Evolutionary conservation across 306 rosid species (phyloP), one percentile per base, ranked within the genome.

Genomic region (Vachellia pachyceras): DNA sequence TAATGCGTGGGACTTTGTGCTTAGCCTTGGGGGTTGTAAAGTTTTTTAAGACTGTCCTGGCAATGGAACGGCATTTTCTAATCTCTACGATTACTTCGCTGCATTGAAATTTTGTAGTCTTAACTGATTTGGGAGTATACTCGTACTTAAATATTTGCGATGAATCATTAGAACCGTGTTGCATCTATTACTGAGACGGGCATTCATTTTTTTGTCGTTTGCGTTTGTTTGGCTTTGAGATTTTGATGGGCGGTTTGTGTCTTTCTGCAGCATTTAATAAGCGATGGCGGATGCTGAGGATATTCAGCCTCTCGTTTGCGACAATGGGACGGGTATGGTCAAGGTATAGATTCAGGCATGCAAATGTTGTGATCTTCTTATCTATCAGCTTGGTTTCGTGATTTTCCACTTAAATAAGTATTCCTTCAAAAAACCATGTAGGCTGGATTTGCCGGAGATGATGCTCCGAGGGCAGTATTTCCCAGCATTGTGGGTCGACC

Each of bases 371-470:
- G 33, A 29, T 75, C 20, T 57, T 58, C 69, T 40, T 20, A 41
- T 40, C 55, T 39, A 57, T 40, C 69, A 23, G 29, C 35, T 66
- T 36, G 58, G 3, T 74, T 46, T 60, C 67, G 33, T 58, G 64
- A 55, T 81, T 47, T 29, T 68, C 45, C 8, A 3, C 36, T 67
- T 20, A 6, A 69, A 20, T 44, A 44, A 42, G 39, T 13, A 23
- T 29, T 11, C 5, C 40, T 66, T 37, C 0, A 0, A 29, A 15
- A 36, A 42, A 14, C 0, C 7, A 37, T 77, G 52, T 77, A 94
- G 98, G 98, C 99, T 84, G 98, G 99, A 75, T 95, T 95, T 84
- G 98, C 99, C 0, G 99, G 97, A 47, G 99, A 95, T 57, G 98
- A 95, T 89, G 99, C 99, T 40, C 99, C 99, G 4, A 87, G 99